A percentile compares a stretch with the other conserved stretches of the same genome.
These are phyloP conservation scores for Monosporozyma servazzii DNA, from an alignment of 805 yeast species.

Conservation along the genomic window DNA sequence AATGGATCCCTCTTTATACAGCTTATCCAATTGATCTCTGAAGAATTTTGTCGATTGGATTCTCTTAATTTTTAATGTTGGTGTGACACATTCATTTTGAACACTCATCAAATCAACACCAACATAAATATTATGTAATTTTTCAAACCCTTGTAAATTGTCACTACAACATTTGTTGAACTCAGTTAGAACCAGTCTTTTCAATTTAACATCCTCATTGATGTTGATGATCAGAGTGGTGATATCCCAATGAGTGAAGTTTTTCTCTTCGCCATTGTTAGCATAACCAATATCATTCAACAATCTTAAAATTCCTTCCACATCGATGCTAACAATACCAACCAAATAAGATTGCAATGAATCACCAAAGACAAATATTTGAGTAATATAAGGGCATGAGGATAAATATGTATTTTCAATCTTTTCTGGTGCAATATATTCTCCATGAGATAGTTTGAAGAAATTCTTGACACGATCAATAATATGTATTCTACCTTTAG, in stretches of 20 bases:
- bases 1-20: conserved; percentile 45
- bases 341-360: conserved; percentile 47
- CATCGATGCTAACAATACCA: conserved; percentile 55
- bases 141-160: conserved; percentile 54
- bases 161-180: conserved; percentile 16
- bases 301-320: conserved; percentile 33
- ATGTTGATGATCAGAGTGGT: conserved; percentile 22
- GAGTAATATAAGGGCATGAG: conserved; percentile 41
- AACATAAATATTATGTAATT: conserved; percentile 44
- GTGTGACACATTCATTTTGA: conserved; percentile 57
- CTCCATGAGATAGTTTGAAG: conserved; percentile 59
- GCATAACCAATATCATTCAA: conserved; percentile 27
- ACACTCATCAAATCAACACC: conserved; percentile 52
- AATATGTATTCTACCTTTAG: conserved; percentile 46
- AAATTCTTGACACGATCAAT: conserved; percentile 74
- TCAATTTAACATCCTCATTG: conserved; percentile 13
- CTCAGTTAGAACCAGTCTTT: conserved; percentile 11
- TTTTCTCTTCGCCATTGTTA: background rate
- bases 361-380: conserved; percentile 57
- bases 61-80: conserved; percentile 53
- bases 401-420: conserved; percentile 57
- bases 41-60: conserved; percentile 39
- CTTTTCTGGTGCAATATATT: conserved; percentile 68
- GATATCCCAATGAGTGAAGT: conserved; percentile 13
- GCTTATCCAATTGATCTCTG: conserved; percentile 30